Evolutionary conservation across 2,329 filamentous ascomycete genomes (phyloP).

Genomic region (Aspergillus ustus): DNA sequence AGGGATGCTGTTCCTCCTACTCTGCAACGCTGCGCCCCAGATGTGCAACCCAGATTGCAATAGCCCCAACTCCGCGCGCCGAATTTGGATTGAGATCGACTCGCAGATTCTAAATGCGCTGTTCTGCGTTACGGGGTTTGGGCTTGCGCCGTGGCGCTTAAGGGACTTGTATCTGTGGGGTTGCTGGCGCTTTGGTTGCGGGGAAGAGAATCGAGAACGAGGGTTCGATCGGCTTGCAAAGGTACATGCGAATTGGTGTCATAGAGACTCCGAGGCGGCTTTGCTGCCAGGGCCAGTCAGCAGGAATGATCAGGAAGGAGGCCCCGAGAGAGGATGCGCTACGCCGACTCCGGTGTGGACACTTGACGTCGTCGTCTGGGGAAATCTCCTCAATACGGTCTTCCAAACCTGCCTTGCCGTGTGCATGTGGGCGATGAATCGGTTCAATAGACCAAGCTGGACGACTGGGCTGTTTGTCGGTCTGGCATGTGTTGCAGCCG

Average conservation of each 20-base stretch:
- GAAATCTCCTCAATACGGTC: neutral
- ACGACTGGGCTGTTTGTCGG: slow-evolving; percentile 3
- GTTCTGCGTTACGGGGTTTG: slow-evolving; percentile 87
- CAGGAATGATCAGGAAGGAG: neutral
- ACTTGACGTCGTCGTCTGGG: slow-evolving; percentile 3
- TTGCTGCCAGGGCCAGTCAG: neutral
- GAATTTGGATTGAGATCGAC: slow-evolving; percentile 83
- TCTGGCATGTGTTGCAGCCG: neutral
- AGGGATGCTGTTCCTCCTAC: slow-evolving; percentile 84
- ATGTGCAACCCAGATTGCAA: slow-evolving; percentile 66
- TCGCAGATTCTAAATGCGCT: slow-evolving; percentile 82
- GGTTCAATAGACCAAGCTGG: slow-evolving; percentile 1
- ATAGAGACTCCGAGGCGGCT: neutral
- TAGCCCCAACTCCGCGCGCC: slow-evolving; percentile 74
- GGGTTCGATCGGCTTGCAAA: neutral
- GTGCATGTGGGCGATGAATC: slow-evolving; percentile 11
- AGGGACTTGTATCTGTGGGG: slow-evolving; percentile 66
- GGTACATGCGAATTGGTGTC: neutral
- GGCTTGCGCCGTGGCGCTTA: slow-evolving; percentile 82
- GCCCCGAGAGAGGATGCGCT: neutral
- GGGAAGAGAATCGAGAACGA: neutral
- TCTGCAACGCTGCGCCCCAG: slow-evolving; percentile 70
- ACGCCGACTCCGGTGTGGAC: neutral
- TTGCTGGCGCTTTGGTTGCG: neutral
- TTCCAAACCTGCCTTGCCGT: neutral